Evolutionary conservation across 345 rosid species (phyloP).

Genomic region (Eucalyptus microcorys): DNA sequence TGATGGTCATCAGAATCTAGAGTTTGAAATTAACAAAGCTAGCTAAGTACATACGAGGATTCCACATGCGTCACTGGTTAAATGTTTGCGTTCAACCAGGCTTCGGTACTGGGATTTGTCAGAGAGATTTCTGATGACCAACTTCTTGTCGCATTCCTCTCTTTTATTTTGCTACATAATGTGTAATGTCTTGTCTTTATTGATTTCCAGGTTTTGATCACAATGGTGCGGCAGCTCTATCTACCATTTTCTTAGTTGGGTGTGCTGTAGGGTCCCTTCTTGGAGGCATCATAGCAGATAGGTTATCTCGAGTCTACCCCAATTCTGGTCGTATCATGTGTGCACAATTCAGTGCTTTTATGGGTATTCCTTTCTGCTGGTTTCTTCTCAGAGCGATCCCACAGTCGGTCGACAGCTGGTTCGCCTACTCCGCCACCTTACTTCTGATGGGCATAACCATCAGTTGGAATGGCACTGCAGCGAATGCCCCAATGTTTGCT

Average conservation of each 20-base stretch:
- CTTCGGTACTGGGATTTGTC: background rate
- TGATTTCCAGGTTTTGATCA: constrained; percentile 55
- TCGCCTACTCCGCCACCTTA: constrained; percentile 42
- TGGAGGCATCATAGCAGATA: constrained; percentile 79
- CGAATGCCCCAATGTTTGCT: constrained; percentile 87
- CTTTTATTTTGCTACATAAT: background rate
- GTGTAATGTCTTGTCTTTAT: background rate
- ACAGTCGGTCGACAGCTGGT: constrained; percentile 53
- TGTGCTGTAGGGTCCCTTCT: constrained; percentile 62
- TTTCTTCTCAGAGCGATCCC: constrained; percentile 73
- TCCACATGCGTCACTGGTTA: background rate
- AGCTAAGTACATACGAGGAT: background rate
- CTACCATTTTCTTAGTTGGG: constrained; percentile 62
- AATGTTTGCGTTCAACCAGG: background rate
- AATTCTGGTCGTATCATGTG: constrained; percentile 83
- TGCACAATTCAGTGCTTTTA: constrained; percentile 90
- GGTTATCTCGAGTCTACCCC: constrained; percentile 43
- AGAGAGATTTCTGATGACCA: background rate
- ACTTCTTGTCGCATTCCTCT: background rate
- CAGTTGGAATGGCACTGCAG: constrained; percentile 86
- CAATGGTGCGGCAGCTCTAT: constrained; percentile 61
- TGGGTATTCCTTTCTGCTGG: constrained; percentile 91
- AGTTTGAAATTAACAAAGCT: background rate
- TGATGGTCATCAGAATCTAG: background rate
- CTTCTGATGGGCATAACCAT: constrained; percentile 79